phyloP scores from a whole-genome alignment of 805 yeast species.

The Yarrowia sp. region DNA sequence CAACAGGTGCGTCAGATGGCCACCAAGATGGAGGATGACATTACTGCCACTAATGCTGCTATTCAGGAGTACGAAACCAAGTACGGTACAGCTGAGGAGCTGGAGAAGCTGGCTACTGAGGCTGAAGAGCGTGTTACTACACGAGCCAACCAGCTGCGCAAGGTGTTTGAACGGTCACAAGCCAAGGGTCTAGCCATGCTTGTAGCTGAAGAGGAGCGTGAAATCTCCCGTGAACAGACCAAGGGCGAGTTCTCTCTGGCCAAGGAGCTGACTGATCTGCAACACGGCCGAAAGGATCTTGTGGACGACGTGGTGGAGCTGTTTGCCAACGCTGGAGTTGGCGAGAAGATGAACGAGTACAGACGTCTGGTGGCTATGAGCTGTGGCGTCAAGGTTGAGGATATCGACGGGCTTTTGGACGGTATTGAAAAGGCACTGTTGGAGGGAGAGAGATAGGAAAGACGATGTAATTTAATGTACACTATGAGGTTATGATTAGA shows the following conservation, averaged over 20 bases:
- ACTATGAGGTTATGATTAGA: not conserved
- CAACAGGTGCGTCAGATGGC: slow-evolving; percentile 49
- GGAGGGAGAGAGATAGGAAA: slow-evolving; percentile 29
- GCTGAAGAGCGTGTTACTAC: slow-evolving; percentile 36
- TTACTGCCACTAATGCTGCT: slow-evolving; percentile 40
- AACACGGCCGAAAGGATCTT: slow-evolving; percentile 43
- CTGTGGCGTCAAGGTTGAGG: slow-evolving; percentile 75
- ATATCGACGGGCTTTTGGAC: slow-evolving; percentile 74
- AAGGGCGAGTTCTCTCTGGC: slow-evolving; percentile 37
- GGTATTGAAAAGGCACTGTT: slow-evolving; percentile 60
- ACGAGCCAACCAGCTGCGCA: slow-evolving; percentile 41
- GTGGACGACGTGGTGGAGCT: slow-evolving; percentile 51
- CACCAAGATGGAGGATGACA: slow-evolving; percentile 44
- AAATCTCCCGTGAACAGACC: slow-evolving; percentile 24
- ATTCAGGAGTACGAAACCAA: slow-evolving; percentile 37
- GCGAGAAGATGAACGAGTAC: slow-evolving; percentile 70
- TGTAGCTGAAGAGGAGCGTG: slow-evolving; percentile 55
- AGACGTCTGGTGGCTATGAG: slow-evolving; percentile 71
- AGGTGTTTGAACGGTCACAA: slow-evolving; percentile 61
- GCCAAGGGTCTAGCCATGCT: slow-evolving; percentile 57
- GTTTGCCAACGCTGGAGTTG: slow-evolving; percentile 47
- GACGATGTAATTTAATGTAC: slow-evolving; percentile 21
- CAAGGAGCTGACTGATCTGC: slow-evolving; percentile 43
- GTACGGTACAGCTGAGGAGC: slow-evolving; percentile 37
- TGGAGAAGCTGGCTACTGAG: slow-evolving; percentile 31